A percentile compares a stretch with the other conserved stretches of the same genome.
Evolutionary conservation across 163 green algal genomes (phyloP).

Genomic region (Dunaliella salina): DNA sequence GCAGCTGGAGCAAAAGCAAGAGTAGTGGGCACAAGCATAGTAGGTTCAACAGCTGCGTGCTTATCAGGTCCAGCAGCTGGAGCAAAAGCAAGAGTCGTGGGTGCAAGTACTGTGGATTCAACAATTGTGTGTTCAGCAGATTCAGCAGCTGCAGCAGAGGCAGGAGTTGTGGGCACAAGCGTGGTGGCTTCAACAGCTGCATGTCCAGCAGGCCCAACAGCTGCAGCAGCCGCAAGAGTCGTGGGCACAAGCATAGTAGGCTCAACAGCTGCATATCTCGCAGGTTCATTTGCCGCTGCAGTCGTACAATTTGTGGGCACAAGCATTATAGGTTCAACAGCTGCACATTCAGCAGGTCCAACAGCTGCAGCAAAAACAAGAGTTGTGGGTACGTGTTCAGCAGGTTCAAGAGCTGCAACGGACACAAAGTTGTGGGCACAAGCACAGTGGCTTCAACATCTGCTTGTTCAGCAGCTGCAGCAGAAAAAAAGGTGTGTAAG

Average conservation of each 20-base stretch:
- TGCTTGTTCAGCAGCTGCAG: constrained; percentile 60
- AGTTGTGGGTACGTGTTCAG: constrained; percentile 41
- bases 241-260: too few species aligned
- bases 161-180: not conserved
- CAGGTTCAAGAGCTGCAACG: constrained; percentile 46
- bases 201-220: constrained; percentile 61
- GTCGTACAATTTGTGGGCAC: not conserved
- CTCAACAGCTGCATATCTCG: constrained; percentile 60
- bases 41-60: constrained; percentile 60
- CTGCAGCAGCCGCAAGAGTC: constrained; percentile 4
- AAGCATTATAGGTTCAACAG: constrained; percentile 37
- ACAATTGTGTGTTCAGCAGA: constrained; percentile 59
- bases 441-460: constrained; percentile 54
- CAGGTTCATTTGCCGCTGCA: constrained; percentile 45
- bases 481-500: constrained; percentile 18
- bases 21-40: too few species aligned
- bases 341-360: constrained; percentile 60
- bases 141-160: constrained; percentile 39
- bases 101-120: constrained; percentile 23
- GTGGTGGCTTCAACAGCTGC: constrained; percentile 54
- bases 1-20: constrained; percentile 26
- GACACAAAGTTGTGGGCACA: not conserved
- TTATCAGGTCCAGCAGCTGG: constrained; percentile 54
- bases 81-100: not conserved
- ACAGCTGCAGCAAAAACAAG: constrained; percentile 27